A percentile compares a stretch with the other conserved stretches of the same genome.
Conservation (phyloP, 2,329 filamentous ascomycete species). For the Colletotrichum camelliae region DNA sequence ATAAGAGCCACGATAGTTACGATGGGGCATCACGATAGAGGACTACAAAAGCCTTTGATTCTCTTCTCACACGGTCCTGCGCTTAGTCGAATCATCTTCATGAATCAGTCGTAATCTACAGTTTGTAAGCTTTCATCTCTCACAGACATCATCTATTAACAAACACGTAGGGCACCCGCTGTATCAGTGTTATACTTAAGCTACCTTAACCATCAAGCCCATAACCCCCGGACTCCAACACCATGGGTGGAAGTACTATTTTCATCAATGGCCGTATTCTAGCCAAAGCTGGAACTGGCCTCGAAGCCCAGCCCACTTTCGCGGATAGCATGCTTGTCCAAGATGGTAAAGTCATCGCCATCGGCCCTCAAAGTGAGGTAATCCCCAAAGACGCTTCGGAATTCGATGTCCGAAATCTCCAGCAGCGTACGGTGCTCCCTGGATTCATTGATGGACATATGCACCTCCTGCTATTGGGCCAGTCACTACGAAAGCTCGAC, state of each 20-base stretch:
- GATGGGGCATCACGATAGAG: neutral
- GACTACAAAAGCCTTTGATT: neutral
- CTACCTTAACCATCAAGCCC: neutral
- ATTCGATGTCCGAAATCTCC: neutral
- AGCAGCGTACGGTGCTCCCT: conserved; percentile 30
- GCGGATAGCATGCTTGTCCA: neutral
- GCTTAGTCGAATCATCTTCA: neutral
- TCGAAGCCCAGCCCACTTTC: conserved; percentile 22
- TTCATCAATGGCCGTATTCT: conserved; percentile 35
- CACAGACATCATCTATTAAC: neutral
- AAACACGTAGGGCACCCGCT: neutral
- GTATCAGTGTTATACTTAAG: neutral
- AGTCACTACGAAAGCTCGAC: conserved; percentile 41
- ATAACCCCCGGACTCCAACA: neutral
- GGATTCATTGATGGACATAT: conserved; percentile 51
- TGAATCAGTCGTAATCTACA: neutral
- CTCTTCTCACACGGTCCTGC: too few species aligned
- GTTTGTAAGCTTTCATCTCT: neutral
- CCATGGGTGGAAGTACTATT: conserved; percentile 6
- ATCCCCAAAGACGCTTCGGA: neutral
- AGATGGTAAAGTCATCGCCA: neutral
- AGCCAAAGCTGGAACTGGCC: conserved; percentile 26
- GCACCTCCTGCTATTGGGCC: conserved; percentile 47
- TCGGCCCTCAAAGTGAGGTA: neutral
- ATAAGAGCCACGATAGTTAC: neutral